Base-by-base conservation (phyloP, 2,329 filamentous ascomycete genomes). In the Claviceps pusilla region DNA sequence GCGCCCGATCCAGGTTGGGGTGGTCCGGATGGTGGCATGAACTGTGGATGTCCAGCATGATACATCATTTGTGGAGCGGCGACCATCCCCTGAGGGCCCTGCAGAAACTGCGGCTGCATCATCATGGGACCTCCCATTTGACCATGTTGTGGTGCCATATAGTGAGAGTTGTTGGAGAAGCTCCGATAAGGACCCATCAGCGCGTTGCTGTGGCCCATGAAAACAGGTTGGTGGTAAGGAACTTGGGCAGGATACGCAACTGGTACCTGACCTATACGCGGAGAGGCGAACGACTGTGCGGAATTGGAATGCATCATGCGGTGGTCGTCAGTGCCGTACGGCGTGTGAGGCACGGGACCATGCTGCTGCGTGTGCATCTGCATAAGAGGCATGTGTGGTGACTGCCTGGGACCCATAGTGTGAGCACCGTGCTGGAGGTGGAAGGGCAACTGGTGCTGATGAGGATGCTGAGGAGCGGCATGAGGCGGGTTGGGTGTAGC, bases 261-360 rank as follows among this genome's bases (percentile, higher is more conserved):
- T 35, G 83, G 80, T 16, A 82, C 77, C 58, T 83, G 84, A 52
- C 82, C 78, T 61, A 89, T 78, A 51, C 89, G 82, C 50, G 91
- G 89, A 16, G 90, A 95, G 9, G 87, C 85, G 66, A 89, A 93
- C 3, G 89, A 88, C 62, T 90, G 89, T 3, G 83, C 83, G 29
- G 87, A 89, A 60, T 84, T 89, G 7, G 84, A 86, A 55, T 87
- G 87, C 71, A 93, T 86, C 87, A 96, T 95, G 52, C 89, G 82
- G 64, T 90, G 87, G 56, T 89, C 86, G 60, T 95, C 90, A 60
- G 82, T 83, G 62, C 84, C 87, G 60, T 83, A 86, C 3, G 80
- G 78, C 16, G 77, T 76, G 52, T 80, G 79, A 46, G 82, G 79
- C 6, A 77, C 79, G 59, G 85, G 85, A 4, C 71, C 74, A 62